Evolutionary conservation across 225 moss, liverwort and hornwort genomes (phyloP), one percentile per base, ranked within the genome.

Genomic region (Marchantia paleacea): DNA sequence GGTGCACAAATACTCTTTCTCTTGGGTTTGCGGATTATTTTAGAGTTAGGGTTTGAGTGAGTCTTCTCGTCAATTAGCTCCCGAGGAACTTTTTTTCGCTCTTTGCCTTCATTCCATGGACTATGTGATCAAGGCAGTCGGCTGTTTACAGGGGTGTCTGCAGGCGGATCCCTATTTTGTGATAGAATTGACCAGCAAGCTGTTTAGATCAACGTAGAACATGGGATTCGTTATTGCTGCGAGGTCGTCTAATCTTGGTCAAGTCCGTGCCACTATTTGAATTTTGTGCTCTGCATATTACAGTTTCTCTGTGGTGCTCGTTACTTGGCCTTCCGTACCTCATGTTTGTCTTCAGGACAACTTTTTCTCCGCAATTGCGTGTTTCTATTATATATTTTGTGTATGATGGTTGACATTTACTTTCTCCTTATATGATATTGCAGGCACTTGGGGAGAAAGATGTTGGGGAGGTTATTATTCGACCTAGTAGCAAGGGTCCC

Each of bases 401-500:
- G 3, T 39, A 2, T 39, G 39, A 5, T 39, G 39, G 3, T 39
- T 39, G 39, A 39, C 5, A 39, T 2, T 39, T 39, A 2, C 2
- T 39, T 2, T 39, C 57, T 57, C 57, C 57, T 19, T 57, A 57
- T 55, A 13, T 57, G 19, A 57, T 39, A 75, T 80, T 84, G 77
- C 91, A 99, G 97, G 93, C 87, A 58, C 92, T 99, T 67, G 85
- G 83, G 48, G 94, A 92, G 55, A 95, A 94, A 84, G 99, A 99
- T 80, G 86, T 94, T 10, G 99, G 99, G 71, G 99, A 95, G 77
- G 88, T 95, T 16, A 79, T 92, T 52, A 92, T 95, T 80, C 91
- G 95, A 81, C 99, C 99, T 53, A 99, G 99, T 82, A 95, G 94
- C 81, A 92, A 91, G 85, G 99, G 99, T 76, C 99, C 99, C 71